Evolutionary conservation across 441 rosid species (phyloP), one percentile per base, ranked within the genome.

Genomic region (Adansonia gregorii): DNA sequence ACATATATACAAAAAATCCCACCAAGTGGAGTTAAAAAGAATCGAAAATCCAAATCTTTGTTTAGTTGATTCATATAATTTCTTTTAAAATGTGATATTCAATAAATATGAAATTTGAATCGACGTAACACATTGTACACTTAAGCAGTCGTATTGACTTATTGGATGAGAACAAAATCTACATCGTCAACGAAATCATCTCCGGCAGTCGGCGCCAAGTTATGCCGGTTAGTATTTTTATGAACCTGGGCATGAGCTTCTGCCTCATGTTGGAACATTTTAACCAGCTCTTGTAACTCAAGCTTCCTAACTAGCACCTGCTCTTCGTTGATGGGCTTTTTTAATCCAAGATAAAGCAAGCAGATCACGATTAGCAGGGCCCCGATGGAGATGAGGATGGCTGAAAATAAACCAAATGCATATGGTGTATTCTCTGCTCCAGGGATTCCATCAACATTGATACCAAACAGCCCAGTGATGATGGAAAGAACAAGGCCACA

Each of bases 381-480:
- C 43, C 96, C 99, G 2, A 92, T 71, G 77, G 83, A 55, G 4
- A 35, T 35, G 39, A 94, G 82, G 61, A 93, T 82, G 7, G 76
- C 89, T 8, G 98, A 52, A 83, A 96, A 96, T 20, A 96, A 80
- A 78, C 93, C 92, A 70, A 94, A 96, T 6, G 99, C 99, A 61
- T 92, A 94, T 49, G 99, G 99, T 1, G 99, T 84, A 78, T 82
- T 84, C 48, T 59, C 81, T 4, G 91, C 87, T 67, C 99, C 99
- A 0, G 98, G 98, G 22, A 96, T 96, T 22, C 98, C 99, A 73
- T 96, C 99, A 4, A 96, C 97, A 73, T 96, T 96, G 90, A 96
- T 96, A 3, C 99, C 99, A 74, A 96, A 96, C 59, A 96, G 79
- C 65, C 99, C 98, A 0, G 97, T 94, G 68, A 94, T 66, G 78